Evolutionary conservation across 176 grass and related monocot genomes (phyloP), one percentile per base, ranked within the genome.

Genomic region (Triticum timopheevii): DNA sequence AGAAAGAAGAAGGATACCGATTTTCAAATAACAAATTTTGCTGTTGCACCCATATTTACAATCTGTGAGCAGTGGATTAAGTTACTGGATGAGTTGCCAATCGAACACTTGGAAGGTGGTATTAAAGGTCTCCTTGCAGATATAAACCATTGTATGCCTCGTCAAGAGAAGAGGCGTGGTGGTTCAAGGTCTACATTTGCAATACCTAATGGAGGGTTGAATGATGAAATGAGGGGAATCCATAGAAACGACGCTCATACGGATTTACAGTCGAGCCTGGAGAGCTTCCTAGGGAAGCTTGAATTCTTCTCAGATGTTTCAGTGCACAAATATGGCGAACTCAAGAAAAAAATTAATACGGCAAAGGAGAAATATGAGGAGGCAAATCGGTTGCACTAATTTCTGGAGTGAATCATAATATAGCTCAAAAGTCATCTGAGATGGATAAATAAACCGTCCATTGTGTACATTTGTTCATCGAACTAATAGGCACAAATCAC

Each of bases 51-150:
- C 30, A 97, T 99, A 69, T 99, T 96, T 68, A 90, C 86, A 38
- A 93, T 86, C n/a, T 99, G 97, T 69, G 78, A 89, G 84, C 82
- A 81, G 73, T 99, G 97, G 97, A 86, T 97, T 65, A 64, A 77
- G 3, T 30, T 94, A 33, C 80, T 99, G 9, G 24, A 80, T 19
- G 15, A 81, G 2, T 81, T 94, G 47, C 86, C 84, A 31, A 90
- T 8, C 16, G 79, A 80, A 25, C 84, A 92, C 31, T 93, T 97
- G 84, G 86, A 81, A 76, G 86, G 86, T 64, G 88, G 89, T 40
- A 86, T 94, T 81, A 93, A 93, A 90, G 92, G 90, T 62, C 89
- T 97, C 17, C 73, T 65, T 6, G 77, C 87, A 65, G 83, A 87
- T 88, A 89, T 88, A 80, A 78, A 49, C 63, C 87, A 80, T 84